Percentiles rank a stretch among this genome's conserved stretches.
These are phyloP conservation scores for Phytopythium montanum DNA, from an alignment of 352 stramenopile species.

Conservation along the genomic window DNA sequence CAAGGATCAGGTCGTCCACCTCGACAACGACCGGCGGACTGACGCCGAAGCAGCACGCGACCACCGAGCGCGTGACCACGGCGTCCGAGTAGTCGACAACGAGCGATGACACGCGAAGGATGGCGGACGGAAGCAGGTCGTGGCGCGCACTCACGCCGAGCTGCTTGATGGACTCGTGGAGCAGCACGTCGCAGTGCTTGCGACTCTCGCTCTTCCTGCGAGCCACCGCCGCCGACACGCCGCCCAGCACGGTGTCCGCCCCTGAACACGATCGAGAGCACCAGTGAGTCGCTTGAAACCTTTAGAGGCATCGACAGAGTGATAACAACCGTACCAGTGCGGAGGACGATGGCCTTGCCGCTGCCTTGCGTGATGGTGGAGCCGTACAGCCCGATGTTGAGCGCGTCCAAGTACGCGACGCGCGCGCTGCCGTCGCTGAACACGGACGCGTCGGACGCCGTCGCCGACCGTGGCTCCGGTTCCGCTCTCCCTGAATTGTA, in stretches of 20 bases:
- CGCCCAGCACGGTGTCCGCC: conserved; percentile 38
- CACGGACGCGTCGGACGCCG: conserved; percentile 26
- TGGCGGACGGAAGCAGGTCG: conserved; percentile 30
- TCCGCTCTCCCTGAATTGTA: conserved; percentile 9
- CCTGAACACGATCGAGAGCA: conserved; percentile 7
- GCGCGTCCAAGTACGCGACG: conserved; percentile 43
- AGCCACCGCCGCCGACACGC: conserved; percentile 32
- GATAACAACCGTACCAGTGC: conserved; percentile 17
- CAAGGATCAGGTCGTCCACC: conserved; percentile 33
- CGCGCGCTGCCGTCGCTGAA: conserved; percentile 36
- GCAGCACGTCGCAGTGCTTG: conserved; percentile 22
- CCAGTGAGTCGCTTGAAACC: background rate
- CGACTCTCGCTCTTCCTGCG: conserved; percentile 15
- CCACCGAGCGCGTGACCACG: conserved; percentile 38
- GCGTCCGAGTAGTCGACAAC: conserved; percentile 41
- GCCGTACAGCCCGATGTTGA: conserved; percentile 54
- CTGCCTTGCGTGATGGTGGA: conserved; percentile 33
- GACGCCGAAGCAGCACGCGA: conserved; percentile 37
- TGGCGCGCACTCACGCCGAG: conserved; percentile 41
- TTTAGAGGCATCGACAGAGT: background rate
- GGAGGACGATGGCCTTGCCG: conserved; percentile 47
- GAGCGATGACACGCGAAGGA: conserved; percentile 33
- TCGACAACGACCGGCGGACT: conserved; percentile 40
- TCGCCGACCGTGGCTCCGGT: conserved; percentile 20
- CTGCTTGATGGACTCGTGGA: conserved; percentile 39